Percentiles rank a stretch among this genome's conserved stretches.
Evolutionary conservation across 768 basidiomycete genomes (phyloP).

Genomic region (Lyophyllum shimeji): DNA sequence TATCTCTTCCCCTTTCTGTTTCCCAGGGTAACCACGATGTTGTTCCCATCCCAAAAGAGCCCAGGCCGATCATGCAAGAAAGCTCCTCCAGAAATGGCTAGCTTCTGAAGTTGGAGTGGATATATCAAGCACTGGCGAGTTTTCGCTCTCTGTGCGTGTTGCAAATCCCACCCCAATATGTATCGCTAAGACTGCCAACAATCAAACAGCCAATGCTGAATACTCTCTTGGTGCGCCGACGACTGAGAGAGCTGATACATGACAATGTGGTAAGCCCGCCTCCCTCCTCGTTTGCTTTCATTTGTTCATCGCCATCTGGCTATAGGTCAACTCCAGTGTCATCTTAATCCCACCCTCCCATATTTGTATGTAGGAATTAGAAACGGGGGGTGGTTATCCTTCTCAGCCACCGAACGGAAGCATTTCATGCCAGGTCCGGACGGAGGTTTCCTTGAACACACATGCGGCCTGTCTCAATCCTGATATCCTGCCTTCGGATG

Average conservation of each 20-base stretch:
- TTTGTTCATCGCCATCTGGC: no score
- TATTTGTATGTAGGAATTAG: no score
- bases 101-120: not conserved
- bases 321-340: not conserved
- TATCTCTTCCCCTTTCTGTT: not conserved
- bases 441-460: not conserved
- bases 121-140: not conserved
- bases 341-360: no score
- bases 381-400: not conserved
- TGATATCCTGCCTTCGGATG: not conserved
- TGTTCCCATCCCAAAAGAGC: no score
- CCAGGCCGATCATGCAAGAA: no score
- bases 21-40: not conserved
- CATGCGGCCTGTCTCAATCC: not conserved
- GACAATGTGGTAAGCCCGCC: not conserved
- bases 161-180: no score
- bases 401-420: not conserved
- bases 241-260: not conserved
- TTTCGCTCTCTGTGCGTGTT: no score
- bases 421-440: not conserved
- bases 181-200: no score
- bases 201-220: not conserved
- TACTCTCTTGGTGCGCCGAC: slow-evolving; percentile 8
- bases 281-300: not conserved
- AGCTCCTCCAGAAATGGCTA: not conserved